Evolutionary conservation across 345 rosid genomes (phyloP).

Genomic region (Eucalyptus sp.): DNA sequence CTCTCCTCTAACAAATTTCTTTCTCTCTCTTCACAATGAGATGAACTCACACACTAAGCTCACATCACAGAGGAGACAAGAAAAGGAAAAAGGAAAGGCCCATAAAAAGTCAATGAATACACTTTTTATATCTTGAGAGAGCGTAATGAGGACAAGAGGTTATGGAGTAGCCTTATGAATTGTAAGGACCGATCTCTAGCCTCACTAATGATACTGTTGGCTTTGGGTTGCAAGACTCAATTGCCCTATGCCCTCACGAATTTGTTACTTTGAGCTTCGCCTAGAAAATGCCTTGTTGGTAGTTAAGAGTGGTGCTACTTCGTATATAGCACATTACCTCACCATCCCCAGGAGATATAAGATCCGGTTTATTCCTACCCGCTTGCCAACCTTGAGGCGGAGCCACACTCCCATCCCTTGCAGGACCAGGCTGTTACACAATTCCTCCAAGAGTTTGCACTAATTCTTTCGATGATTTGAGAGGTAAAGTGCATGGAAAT

Average conservation of each 20-base stretch:
- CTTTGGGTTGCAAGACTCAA: too few species aligned
- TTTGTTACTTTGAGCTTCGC: background rate
- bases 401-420: background rate
- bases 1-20: background rate
- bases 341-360: background rate
- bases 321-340: background rate
- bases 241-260: too few species aligned
- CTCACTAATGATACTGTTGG: too few species aligned
- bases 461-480: too few species aligned
- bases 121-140: background rate
- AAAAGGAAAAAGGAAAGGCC: background rate
- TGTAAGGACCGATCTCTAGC: too few species aligned
- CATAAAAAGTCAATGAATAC: background rate
- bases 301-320: background rate
- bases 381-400: background rate
- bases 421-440: background rate
- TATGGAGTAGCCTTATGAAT: background rate
- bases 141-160: accelerated
- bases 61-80: background rate
- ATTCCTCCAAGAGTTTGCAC: background rate
- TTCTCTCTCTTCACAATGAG: background rate
- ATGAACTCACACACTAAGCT: background rate
- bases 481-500: too few species aligned
- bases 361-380: background rate
- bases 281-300: background rate